phyloP scores from a whole-genome alignment of 2,329 filamentous ascomycete genomes.

The Trichophyton schoenleinii region DNA sequence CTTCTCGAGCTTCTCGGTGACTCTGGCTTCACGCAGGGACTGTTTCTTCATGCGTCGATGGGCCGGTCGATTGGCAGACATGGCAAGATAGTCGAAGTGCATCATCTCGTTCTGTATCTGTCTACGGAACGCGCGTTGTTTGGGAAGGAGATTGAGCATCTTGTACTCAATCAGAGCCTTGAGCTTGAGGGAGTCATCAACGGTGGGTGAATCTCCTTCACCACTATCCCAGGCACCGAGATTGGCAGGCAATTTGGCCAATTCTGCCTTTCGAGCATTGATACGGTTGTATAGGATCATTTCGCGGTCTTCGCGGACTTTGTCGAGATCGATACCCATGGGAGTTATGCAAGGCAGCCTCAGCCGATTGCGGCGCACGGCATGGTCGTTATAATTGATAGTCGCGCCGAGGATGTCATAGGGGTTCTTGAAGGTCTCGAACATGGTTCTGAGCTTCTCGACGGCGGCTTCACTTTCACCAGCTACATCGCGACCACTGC shows the following conservation, averaged over 20 bases:
- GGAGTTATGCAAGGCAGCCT: slow-evolving; percentile 83
- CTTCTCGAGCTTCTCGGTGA: slow-evolving; percentile 98
- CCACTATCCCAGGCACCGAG: slow-evolving; percentile 73
- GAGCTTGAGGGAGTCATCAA: slow-evolving; percentile 72
- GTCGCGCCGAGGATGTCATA: slow-evolving; percentile 45
- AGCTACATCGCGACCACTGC: slow-evolving; percentile 18
- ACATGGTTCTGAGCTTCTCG: slow-evolving; percentile 34
- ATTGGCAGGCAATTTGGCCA: slow-evolving; percentile 74
- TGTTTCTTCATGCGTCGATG: slow-evolving; percentile 97
- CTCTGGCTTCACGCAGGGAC: slow-evolving; percentile 82
- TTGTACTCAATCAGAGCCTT: slow-evolving; percentile 94
- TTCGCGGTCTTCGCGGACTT: slow-evolving; percentile 74
- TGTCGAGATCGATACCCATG: slow-evolving; percentile 74
- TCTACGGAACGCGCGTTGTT: slow-evolving; percentile 74
- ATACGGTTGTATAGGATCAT: slow-evolving; percentile 83
- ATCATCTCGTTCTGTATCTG: slow-evolving; percentile 86
- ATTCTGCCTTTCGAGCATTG: slow-evolving; percentile 66
- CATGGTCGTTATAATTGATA: slow-evolving; percentile 72
- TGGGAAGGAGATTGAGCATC: slow-evolving; percentile 72
- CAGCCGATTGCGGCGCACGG: slow-evolving; percentile 59
- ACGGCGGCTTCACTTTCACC: slow-evolving; percentile 7
- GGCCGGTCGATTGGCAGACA: slow-evolving; percentile 84
- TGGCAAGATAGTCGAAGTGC: slow-evolving; percentile 87
- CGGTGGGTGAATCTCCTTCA: slow-evolving; percentile 50
- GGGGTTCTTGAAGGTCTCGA: slow-evolving; percentile 64